phyloP scores from a whole-genome alignment of 768 basidiomycete species.

The Galerina sulciceps region DNA sequence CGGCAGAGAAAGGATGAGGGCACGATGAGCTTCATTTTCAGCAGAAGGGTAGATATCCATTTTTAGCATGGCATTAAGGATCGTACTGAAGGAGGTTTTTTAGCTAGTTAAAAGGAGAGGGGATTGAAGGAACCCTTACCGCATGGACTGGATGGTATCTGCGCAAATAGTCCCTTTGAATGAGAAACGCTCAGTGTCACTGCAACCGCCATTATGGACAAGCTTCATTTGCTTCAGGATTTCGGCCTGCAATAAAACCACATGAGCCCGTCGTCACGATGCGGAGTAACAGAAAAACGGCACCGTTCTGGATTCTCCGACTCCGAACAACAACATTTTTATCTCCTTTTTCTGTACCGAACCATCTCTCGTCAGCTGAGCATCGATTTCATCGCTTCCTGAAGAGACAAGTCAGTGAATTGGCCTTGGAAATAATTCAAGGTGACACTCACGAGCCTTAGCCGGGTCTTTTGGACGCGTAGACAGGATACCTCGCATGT shows the following conservation, averaged over 20 bases:
- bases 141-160: slow-evolving; percentile 95
- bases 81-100: slow-evolving; percentile 51
- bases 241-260: slow-evolving; percentile 49
- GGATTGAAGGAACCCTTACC: slow-evolving; percentile 46
- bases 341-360: slow-evolving; percentile 92
- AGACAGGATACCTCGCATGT: too few species aligned
- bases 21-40: slow-evolving; percentile 66
- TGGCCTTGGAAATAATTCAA: too few species aligned
- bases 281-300: neutral
- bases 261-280: neutral
- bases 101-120: neutral
- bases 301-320: slow-evolving; percentile 87
- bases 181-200: slow-evolving; percentile 83
- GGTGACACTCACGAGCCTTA: too few species aligned
- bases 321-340: slow-evolving; percentile 94
- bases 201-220: slow-evolving; percentile 90
- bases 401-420: slow-evolving; percentile 6
- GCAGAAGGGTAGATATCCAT: slow-evolving; percentile 77
- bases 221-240: slow-evolving; percentile 97
- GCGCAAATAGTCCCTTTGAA: slow-evolving; percentile 96
- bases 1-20: slow-evolving; percentile 72
- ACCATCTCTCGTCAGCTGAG: slow-evolving; percentile 85
- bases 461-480: too few species aligned
- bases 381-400: slow-evolving; percentile 45
- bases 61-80: slow-evolving; percentile 90